phyloP scores from a whole-genome alignment of 306 rosid genomes.

The Citrullus colocynthis region DNA sequence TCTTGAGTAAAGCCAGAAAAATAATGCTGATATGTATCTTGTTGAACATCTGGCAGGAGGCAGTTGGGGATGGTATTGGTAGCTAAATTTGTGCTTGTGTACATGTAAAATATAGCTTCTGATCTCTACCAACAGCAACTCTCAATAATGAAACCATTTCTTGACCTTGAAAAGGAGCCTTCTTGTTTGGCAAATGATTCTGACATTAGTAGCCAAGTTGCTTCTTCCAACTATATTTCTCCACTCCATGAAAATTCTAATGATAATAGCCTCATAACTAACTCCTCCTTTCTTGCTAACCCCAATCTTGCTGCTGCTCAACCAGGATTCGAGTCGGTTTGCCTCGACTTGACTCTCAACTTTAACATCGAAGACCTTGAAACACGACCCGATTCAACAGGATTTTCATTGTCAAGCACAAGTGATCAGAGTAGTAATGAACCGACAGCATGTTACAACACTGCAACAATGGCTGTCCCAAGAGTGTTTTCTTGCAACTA shows the following conservation, averaged over 20 bases:
- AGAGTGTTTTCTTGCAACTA: slow-evolving; percentile 78
- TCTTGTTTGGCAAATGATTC: slow-evolving; percentile 46
- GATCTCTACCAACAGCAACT: neutral
- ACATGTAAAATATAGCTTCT: slow-evolving; percentile 3
- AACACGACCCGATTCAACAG: slow-evolving; percentile 26
- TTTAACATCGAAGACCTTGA: slow-evolving; percentile 30
- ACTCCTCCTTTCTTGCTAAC: slow-evolving; percentile 12
- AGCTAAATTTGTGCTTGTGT: neutral
- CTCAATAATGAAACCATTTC: slow-evolving; percentile 38
- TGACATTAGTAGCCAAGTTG: slow-evolving; percentile 75
- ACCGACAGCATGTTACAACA: slow-evolving; percentile 31
- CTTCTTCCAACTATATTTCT: slow-evolving; percentile 38
- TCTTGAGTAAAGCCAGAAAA: neutral
- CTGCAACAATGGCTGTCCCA: slow-evolving; percentile 24
- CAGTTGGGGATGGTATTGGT: neutral
- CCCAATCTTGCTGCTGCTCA: slow-evolving; percentile 10
- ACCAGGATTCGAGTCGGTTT: slow-evolving; percentile 20
- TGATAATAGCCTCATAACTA: slow-evolving; percentile 7
- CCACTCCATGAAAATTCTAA: slow-evolving; percentile 41
- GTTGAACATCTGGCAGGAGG: slow-evolving; percentile 3
- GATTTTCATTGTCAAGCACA: slow-evolving; percentile 66
- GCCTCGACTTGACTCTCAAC: slow-evolving; percentile 62
- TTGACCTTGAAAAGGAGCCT: slow-evolving; percentile 75
- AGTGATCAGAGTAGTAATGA: slow-evolving; percentile 71
- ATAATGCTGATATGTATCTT: neutral